Base-by-base conservation (phyloP, 169 alveolate species). In the Plasmodium malariae region DNA sequence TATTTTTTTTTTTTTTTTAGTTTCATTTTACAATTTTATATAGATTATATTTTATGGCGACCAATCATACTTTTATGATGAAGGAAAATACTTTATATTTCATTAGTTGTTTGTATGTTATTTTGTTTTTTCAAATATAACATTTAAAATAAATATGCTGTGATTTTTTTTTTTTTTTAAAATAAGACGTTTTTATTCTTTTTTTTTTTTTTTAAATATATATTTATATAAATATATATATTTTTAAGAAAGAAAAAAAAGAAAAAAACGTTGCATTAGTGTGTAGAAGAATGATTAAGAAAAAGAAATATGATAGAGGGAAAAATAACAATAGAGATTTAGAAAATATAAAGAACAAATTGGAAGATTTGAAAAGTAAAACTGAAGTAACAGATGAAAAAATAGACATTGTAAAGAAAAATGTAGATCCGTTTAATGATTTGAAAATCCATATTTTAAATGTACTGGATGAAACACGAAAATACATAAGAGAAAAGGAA, bases 401-500 rank as follows among this genome's bases (percentile, higher is more conserved):
- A 51, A 9, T 28, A 40, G 89, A 60, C 21, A 32, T n/a, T 55
- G 37, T 6, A 17, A 60, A 60, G 28, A 76, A 76, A 76, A 62
- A 45, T 43, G 74, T 60, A 11, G 89, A 76, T 57, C 89, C 89
- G 0, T 76, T 62, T 76, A 62, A 26, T 45, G 89, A 76, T 63
- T 69, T 76, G 11, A 76, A 76, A 63, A 11, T 76, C 7, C 89
- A 76, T 40, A 76, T 76, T 60, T 76, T 76, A 63, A 76, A 76
- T 76, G 60, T 76, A 11, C 54, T 76, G 17, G 78, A 76, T 60
- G 89, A 76, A 40, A 76, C 89, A 0, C 60, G 89, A 76, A 76
- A 76, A 43, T 76, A 78, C 37, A 63, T 76, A 40, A 76, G 89
- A 45, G 89, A 76, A 62, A 76, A 76, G 55, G 89, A 76, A 4